Base-by-base conservation (phyloP, 306 rosid genomes). In the Begonia fuchsioides region DNA sequence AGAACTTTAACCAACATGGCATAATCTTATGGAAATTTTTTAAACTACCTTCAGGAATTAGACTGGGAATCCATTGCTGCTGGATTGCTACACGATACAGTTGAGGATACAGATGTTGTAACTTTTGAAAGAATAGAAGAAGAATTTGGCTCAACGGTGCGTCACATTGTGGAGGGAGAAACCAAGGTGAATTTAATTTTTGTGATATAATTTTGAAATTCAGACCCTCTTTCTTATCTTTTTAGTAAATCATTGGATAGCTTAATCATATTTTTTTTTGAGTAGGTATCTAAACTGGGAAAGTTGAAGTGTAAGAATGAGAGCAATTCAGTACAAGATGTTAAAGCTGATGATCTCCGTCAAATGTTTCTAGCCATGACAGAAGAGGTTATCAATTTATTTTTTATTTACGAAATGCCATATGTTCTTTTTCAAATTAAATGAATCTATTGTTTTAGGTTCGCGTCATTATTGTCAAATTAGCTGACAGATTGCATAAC, bases 301-400 rank as follows among this genome's bases (percentile, higher is more conserved):
- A 92, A 92, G 56, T 70, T 92, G 74, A 92, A 92, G 77, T 79
- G 79, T 49, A 85, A 81, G 71, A 80, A 74, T 56, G 87, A 81
- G 59, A 64, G 61, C 14, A 76, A 85, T 75, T 77, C 98, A 2
- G 83, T 67, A 61, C 87, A 71, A 77, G 98, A 92, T 73, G 98
- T 92, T 54, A 85, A 92, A 57, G 98, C 98, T 32, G 98, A 92
- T 69, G 98, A 92, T 58, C 82, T 85, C 51, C 76, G 92, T 48
- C 98, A 92, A 61, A 92, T 92, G 98, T 87, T 92, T 77, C 76
- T 92, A 39, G 98, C 96, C 52, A 92, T 92, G 98, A 92, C 98
- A 51, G 94, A 85, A 67, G 98, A 92, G 94, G 98, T 90, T 62
- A 65, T 50, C 50, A 53, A 47, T 52, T 65, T 43, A n/a, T 53